Evolutionary conservation across 225 moss, liverwort and hornwort species (phyloP).

Genomic region (Physcomitrellopsis africana): DNA sequence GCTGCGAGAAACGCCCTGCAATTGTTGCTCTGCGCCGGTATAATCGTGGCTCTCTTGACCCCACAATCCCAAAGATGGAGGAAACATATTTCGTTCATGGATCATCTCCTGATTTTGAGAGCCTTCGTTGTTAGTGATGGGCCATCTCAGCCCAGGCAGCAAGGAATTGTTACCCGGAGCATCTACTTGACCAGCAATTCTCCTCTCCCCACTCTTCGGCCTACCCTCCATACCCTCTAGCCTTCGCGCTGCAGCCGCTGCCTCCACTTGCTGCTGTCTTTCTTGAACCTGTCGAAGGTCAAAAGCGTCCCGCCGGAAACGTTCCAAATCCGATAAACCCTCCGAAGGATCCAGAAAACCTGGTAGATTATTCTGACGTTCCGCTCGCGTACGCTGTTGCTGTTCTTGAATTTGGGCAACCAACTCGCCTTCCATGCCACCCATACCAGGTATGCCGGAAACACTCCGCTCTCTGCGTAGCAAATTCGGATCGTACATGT

Average conservation of each 20-base stretch:
- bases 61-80: constrained; percentile 56
- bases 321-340: constrained; percentile 52
- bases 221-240: constrained; percentile 42
- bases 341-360: constrained; percentile 53
- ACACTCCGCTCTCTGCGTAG: constrained; percentile 81
- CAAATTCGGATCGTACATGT: constrained; percentile 83
- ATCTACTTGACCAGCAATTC: constrained; percentile 31
- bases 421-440: constrained; percentile 81
- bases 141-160: constrained; percentile 56
- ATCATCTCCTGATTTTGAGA: constrained; percentile 40
- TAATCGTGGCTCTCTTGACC: constrained; percentile 49
- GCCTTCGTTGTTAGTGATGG: constrained; percentile 47
- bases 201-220: constrained; percentile 55
- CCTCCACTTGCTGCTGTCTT: constrained; percentile 72
- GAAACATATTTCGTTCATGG: constrained; percentile 37
- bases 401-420: constrained; percentile 86
- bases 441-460: constrained; percentile 67
- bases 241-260: constrained; percentile 60
- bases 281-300: constrained; percentile 66
- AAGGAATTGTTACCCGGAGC: constrained; percentile 47
- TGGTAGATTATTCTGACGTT: constrained; percentile 52
- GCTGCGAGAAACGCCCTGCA: constrained; percentile 38
- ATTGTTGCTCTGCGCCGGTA: constrained; percentile 28
- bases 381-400: constrained; percentile 65
- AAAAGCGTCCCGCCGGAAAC: constrained; percentile 57